These are phyloP conservation scores for Cutaneotrichosporon dermatis DNA, from an alignment of 1,284 basidiomycete genomes.

Conservation along the genomic window DNA sequence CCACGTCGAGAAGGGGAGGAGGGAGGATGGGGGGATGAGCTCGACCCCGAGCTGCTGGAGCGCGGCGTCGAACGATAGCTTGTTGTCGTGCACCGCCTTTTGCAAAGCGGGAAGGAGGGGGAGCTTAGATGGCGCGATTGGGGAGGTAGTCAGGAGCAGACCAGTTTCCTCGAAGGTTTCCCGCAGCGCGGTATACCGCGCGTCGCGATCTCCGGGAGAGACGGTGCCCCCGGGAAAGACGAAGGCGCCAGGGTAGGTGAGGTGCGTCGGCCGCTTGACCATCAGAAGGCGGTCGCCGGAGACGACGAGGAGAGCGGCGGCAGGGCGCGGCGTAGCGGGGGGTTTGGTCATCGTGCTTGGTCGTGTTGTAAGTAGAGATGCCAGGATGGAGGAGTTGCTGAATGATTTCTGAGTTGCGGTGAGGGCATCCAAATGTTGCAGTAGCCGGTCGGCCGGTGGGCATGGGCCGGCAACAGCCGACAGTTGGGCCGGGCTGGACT, in stretches of 20 bases:
- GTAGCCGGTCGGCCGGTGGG: too few species aligned
- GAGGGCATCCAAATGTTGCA: too few species aligned
- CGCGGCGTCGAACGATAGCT: slow-evolving; percentile 2
- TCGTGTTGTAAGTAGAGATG: too few species aligned
- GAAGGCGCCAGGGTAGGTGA: slow-evolving; percentile 6
- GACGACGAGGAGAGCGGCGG: neutral
- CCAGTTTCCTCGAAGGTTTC: slow-evolving; percentile 16
- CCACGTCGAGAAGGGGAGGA: slow-evolving; percentile 10
- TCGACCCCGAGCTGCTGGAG: neutral
- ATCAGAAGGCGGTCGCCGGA: neutral
- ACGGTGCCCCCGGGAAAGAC: slow-evolving; percentile 15
- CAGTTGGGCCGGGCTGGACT: too few species aligned
- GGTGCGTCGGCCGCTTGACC: neutral
- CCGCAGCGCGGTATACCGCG: slow-evolving; percentile 6
- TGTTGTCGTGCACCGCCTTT: slow-evolving; percentile 7
- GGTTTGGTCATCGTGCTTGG: too few species aligned
- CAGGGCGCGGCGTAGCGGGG: neutral
- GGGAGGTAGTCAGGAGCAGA: slow-evolving; percentile 5
- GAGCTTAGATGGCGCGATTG: neutral
- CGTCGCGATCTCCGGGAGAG: neutral
- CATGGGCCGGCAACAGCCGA: too few species aligned
- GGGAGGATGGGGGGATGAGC: neutral
- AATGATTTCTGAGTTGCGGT: too few species aligned
- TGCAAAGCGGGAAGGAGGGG: neutral
- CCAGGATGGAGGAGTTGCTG: too few species aligned